These are phyloP conservation scores for Lenzites betulinus DNA, from an alignment of 768 basidiomycete species.

Conservation along the genomic window DNA sequence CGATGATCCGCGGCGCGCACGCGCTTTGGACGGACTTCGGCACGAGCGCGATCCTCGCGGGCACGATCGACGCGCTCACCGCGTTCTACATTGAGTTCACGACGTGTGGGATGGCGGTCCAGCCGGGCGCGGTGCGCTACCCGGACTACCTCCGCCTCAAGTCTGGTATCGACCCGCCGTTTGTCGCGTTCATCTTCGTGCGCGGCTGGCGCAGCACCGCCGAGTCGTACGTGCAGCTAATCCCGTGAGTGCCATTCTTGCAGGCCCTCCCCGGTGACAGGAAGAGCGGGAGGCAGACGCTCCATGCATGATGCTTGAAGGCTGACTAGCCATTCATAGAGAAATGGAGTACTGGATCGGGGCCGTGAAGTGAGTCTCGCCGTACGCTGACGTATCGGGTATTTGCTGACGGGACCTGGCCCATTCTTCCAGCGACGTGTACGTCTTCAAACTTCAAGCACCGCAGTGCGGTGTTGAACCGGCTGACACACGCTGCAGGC, in stretches of 20 bases:
- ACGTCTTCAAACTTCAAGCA: neutral
- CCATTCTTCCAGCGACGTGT: slow-evolving; percentile 6
- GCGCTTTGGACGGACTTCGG: slow-evolving; percentile 10
- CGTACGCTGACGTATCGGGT: too few species aligned
- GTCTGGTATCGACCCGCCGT: slow-evolving; percentile 41
- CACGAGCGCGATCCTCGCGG: slow-evolving; percentile 26
- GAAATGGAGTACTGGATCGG: slow-evolving; percentile 18
- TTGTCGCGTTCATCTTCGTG: slow-evolving; percentile 34
- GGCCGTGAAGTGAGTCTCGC: slow-evolving; percentile 5
- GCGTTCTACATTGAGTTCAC: slow-evolving; percentile 37
- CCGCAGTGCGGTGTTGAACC: neutral
- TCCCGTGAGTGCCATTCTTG: slow-evolving; percentile 31
- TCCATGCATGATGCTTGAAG: neutral
- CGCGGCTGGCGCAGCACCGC: slow-evolving; percentile 31
- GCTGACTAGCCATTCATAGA: neutral
- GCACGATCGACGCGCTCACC: slow-evolving; percentile 40
- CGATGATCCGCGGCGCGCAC: neutral
- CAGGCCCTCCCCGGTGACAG: neutral
- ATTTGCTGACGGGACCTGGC: neutral
- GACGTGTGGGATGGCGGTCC: slow-evolving; percentile 30
- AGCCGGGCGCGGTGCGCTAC: slow-evolving; percentile 30
- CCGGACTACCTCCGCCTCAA: slow-evolving; percentile 30
- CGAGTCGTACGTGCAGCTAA: slow-evolving; percentile 37
- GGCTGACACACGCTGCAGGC: neutral
- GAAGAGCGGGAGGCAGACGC: too few species aligned